Evolutionary conservation across 139 green algal species (phyloP).

Genomic region (Asterochloris erici): DNA sequence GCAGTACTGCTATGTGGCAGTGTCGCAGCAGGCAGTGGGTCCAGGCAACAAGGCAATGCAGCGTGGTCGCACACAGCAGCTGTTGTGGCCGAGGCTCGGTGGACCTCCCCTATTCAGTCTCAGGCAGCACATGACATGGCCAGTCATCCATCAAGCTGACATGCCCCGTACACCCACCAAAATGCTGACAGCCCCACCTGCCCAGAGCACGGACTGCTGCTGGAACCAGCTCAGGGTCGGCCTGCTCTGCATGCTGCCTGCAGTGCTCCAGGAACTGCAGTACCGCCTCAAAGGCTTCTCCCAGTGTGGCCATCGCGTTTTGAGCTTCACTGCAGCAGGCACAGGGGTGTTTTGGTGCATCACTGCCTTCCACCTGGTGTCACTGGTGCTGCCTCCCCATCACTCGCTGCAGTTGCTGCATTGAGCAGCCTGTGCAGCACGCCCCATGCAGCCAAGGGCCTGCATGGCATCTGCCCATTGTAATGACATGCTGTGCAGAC

Average conservation of each 20-base stretch:
- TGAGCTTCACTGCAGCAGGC: slow-evolving; percentile 13
- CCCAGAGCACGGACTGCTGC: slow-evolving; percentile 20
- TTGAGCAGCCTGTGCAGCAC: not conserved
- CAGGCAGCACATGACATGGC: not conserved
- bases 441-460: not conserved
- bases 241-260: not conserved
- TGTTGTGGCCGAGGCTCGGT: not conserved
- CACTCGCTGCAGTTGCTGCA: not conserved
- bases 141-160: not conserved
- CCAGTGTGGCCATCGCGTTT: slow-evolving; percentile 27
- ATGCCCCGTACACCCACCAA: not conserved
- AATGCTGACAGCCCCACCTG: slow-evolving; percentile 7
- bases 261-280: slow-evolving; percentile 53
- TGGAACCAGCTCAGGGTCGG: slow-evolving; percentile 10
- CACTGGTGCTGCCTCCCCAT: not conserved
- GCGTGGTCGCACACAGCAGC: not conserved
- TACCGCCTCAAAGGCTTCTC: slow-evolving; percentile 35
- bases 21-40: not conserved
- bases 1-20: not conserved
- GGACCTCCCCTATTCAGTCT: not conserved
- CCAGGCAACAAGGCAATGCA: not conserved
- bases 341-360: not conserved
- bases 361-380: not conserved
- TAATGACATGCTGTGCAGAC: not conserved
- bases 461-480: not conserved